Evolutionary conservation across 257 asterid genomes (phyloP).

Genomic region (Solanum gracilifrons): DNA sequence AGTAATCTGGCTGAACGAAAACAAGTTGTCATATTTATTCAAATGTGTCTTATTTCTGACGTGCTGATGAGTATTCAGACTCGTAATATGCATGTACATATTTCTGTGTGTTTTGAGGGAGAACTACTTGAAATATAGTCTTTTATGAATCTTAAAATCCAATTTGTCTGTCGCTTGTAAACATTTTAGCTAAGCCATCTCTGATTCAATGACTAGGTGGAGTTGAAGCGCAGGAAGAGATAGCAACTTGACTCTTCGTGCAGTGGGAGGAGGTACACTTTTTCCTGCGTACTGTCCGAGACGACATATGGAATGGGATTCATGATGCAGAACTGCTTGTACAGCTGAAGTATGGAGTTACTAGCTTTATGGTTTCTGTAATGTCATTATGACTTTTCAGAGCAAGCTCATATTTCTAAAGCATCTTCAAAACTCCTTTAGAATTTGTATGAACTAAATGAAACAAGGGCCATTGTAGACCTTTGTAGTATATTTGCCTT

Average conservation of each 20-base stretch:
- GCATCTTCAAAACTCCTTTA: not conserved
- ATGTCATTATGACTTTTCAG: not conserved
- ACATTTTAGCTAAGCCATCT: not conserved
- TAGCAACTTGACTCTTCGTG: slow-evolving; percentile 10
- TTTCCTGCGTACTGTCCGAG: slow-evolving; percentile 16
- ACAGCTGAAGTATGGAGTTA: not conserved
- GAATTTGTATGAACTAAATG: not conserved
- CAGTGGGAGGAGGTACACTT: slow-evolving; percentile 15
- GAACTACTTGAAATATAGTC: not conserved
- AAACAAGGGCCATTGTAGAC: not conserved
- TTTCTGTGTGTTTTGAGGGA: not conserved
- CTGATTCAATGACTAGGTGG: slow-evolving; percentile 27
- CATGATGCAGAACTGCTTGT: not conserved
- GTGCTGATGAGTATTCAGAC: not conserved
- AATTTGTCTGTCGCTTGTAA: not conserved
- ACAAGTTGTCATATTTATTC: not conserved
- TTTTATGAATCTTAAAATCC: not conserved
- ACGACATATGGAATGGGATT: not conserved
- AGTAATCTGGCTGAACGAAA: not conserved
- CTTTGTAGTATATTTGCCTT: not conserved
- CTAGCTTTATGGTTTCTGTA: not conserved
- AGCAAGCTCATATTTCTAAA: not conserved
- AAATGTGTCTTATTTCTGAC: not conserved
- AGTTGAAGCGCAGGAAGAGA: slow-evolving; percentile 52
- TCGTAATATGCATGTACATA: not conserved